Base-by-base conservation (phyloP, 192 early-diverging fungal genomes). In the Coemansia sp. region DNA sequence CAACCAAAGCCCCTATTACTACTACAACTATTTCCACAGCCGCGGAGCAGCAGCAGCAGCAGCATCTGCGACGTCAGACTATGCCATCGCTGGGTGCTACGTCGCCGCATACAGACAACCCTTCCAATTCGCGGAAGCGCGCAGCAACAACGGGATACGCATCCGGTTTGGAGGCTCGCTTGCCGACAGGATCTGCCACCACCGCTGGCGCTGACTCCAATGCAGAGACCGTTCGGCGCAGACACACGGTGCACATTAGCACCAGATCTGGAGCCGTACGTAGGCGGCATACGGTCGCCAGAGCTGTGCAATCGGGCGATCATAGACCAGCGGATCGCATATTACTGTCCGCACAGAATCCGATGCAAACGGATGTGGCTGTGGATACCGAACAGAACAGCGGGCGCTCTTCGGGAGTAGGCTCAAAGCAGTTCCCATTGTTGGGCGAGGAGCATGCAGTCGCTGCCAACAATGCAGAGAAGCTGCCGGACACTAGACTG, bases 61-160 rank as follows among this genome's bases (percentile, higher is more conserved):
- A 40, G 38, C 38, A 40, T 13, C 3, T 29, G n/a, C 23, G 49
- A 7, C 23, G 55, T 13, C 29, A 57, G 33, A 57, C 55, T 36
- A 66, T 45, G 54, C 43, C 64, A 20, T 59, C 57, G 29, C 36
- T 35, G 57, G 58, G 23, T 67, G 65, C 56, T 52, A 67, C 58
- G 13, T 52, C 52, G 58, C 57, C 56, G 46, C 49, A 52, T 67
- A 67, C 58, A 23, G 15, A 8, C 38, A 40, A 22, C 56, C 22
- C 11, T 34, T 9, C 15, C 17, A 8, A 8, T n/a, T 35, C 35
- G 33, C 29, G 34, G 15, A 33, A 57, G 29, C 55, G 55, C 19
- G 29, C 55, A 19, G 8, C 55, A 57, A 57, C 34, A 36, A 20
- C 19, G 34, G 33, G 17, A 33, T 34, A 57, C 5, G 55, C 55